Base-by-base conservation (phyloP, 2,329 filamentous ascomycete species). In the Coleophoma cylindrospora region DNA sequence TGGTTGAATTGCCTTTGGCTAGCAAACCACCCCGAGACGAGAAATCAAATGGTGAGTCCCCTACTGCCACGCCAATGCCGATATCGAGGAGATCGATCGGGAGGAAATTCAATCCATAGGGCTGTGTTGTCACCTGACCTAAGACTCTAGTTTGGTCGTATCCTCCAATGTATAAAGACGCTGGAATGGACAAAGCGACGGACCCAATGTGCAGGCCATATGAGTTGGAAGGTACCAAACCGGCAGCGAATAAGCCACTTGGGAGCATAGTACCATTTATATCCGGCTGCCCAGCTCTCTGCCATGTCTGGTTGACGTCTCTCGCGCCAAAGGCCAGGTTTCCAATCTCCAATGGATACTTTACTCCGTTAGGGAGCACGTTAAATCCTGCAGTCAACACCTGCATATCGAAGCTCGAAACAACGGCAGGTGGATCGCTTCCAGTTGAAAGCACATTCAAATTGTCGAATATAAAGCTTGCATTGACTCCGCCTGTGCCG, bases 201-300 rank as follows among this genome's bases (percentile, higher is more conserved):
- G 53, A 60, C 2, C 54, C 58, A 41, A 62, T 52, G 40, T 62
- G 58, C 40, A 62, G 44, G 1, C 58, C 52, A 38, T 53, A 60
- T 2, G 57, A 62, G 34, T 57, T 56, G n/a, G 58, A 61, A 4
- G 56, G 50, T 4, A 44, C 38, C 14, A 34, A 22, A 2, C 40
- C 49, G 34, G 52, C 22, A 11, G 32, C 44, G n/a, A 48, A 48
- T 1, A 57, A 38, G 9, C 21, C 9, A 34, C 50, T 47, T 36
- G 53, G 22, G 3, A 57, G 36, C 8, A 57, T 33, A 6, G 51
- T 55, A 2, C 52, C 57, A 45, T 59, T 57, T 15, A 38, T 50
- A 10, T 36, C 43, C 10, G 52, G 48, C 27, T 45, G 44, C 2
- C 41, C 33, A 34, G 45, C 38, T 6, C 13, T 27, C 17, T 52